Conservation (phyloP, 129 eudicot species). For the Saussurea involucrata region DNA sequence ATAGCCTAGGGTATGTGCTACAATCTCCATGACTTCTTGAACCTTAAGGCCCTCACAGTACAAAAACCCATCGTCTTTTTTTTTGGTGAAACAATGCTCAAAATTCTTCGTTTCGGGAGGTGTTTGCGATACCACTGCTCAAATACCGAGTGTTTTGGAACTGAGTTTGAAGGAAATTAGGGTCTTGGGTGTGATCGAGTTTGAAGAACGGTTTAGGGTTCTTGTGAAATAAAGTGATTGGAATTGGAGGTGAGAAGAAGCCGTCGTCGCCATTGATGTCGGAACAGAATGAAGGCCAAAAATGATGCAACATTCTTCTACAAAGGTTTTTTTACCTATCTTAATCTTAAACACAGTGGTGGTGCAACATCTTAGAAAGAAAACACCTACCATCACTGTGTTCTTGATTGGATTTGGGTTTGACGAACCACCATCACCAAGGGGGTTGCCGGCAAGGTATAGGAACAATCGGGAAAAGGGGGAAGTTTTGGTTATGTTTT, state of each 20-base stretch:
- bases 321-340: background rate
- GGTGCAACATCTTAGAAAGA: too few species aligned
- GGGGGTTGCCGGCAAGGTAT: too few species aligned
- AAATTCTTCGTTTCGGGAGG: constrained; percentile 44
- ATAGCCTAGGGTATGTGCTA: too few species aligned
- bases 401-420: too few species aligned
- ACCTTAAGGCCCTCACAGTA: constrained; percentile 77
- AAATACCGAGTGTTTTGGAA: constrained; percentile 31
- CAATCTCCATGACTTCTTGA: constrained; percentile 71
- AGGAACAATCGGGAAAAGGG: too few species aligned
- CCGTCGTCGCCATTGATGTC: constrained; percentile 61
- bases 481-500: too few species aligned
- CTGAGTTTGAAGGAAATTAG: constrained; percentile 38
- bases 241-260: constrained; percentile 36
- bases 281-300: background rate
- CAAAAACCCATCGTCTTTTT: constrained; percentile 71
- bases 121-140: constrained; percentile 49
- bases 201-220: constrained; percentile 30
- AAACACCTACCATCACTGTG: too few species aligned
- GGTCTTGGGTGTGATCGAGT: constrained; percentile 24
- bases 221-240: constrained; percentile 43
- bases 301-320: background rate
- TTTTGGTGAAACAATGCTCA: constrained; percentile 71
- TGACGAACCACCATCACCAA: too few species aligned
- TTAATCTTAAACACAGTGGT: too few species aligned